phyloP scores from a whole-genome alignment of 2,329 filamentous ascomycete genomes.

The Talaromyces sp. region DNA sequence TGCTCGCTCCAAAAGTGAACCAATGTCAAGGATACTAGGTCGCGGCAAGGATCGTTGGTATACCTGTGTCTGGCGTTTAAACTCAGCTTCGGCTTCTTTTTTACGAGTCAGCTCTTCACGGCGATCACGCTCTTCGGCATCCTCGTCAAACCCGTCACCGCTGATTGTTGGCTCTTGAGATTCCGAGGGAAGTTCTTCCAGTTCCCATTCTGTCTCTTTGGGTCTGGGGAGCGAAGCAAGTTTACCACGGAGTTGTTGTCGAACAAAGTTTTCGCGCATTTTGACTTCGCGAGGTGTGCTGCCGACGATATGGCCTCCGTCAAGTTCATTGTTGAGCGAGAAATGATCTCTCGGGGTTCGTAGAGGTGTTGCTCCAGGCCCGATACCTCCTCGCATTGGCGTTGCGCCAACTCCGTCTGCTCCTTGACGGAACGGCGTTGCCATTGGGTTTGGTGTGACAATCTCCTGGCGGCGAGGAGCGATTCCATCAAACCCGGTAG shows the following conservation, averaged over 20 bases:
- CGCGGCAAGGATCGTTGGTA: slow-evolving; percentile 79
- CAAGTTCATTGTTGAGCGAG: slow-evolving; percentile 65
- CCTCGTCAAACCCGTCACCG: slow-evolving; percentile 56
- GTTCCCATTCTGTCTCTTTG: slow-evolving; percentile 89
- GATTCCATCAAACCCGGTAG: slow-evolving; percentile 83
- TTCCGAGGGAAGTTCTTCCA: slow-evolving; percentile 79
- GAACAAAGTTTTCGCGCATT: slow-evolving; percentile 63
- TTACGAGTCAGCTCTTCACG: slow-evolving; percentile 59
- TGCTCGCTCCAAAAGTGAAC: slow-evolving; percentile 61
- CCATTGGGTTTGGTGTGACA: slow-evolving; percentile 92
- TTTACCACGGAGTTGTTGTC: slow-evolving; percentile 57
- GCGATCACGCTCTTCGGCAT: slow-evolving; percentile 69
- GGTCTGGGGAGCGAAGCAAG: slow-evolving; percentile 84
- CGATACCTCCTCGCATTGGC: slow-evolving; percentile 52
- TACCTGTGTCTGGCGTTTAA: slow-evolving; percentile 81
- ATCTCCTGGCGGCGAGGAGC: slow-evolving; percentile 74
- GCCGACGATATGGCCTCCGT: slow-evolving; percentile 59
- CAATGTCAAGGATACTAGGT: slow-evolving; percentile 66
- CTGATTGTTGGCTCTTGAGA: slow-evolving; percentile 53
- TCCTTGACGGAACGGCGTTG: slow-evolving; percentile 71
- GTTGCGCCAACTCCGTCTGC: slow-evolving; percentile 63
- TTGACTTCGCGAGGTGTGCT: slow-evolving; percentile 74
- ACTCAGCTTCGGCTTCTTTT: slow-evolving; percentile 63
- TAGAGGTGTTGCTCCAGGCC: slow-evolving; percentile 74
- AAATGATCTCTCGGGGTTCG: slow-evolving; percentile 86